These are phyloP conservation scores for Blastomyces percursus DNA, from an alignment of 2,329 filamentous ascomycete species.

Conservation along the genomic window DNA sequence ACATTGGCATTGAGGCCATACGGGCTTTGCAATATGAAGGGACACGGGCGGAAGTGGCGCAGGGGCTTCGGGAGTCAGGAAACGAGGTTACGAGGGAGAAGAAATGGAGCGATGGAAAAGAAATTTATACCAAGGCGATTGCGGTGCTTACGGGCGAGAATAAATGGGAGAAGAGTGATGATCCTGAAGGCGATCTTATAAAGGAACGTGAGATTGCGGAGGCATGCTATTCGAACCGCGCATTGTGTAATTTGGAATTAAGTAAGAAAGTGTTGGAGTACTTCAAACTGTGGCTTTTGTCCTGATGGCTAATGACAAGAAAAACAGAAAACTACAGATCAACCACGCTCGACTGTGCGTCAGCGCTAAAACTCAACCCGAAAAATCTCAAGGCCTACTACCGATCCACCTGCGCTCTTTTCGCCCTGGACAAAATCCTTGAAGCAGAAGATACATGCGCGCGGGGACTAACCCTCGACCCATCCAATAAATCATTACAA, in stretches of 20 bases:
- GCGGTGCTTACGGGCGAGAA: constrained; percentile 57
- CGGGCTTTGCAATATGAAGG: constrained; percentile 90
- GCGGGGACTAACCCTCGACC: constrained; percentile 62
- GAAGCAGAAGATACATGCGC: constrained; percentile 74
- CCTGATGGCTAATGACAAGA: not conserved
- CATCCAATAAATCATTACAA: constrained; percentile 55
- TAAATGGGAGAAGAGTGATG: constrained; percentile 41
- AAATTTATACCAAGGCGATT: constrained; percentile 86
- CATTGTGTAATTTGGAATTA: constrained; percentile 78
- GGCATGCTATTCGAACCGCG: constrained; percentile 72
- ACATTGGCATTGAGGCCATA: constrained; percentile 73
- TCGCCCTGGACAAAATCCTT: constrained; percentile 63
- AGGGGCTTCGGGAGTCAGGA: constrained; percentile 80
- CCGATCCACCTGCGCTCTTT: constrained; percentile 65
- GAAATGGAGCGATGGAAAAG: constrained; percentile 70
- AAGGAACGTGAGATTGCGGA: constrained; percentile 58
- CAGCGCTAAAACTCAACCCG: constrained; percentile 66
- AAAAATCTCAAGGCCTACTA: constrained; percentile 84
- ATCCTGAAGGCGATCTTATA: constrained; percentile 47
- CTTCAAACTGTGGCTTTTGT: not conserved
- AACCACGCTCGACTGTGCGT: constrained; percentile 73
- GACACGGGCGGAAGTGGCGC: constrained; percentile 67
- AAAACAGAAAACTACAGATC: constrained; percentile 66
- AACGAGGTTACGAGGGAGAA: constrained; percentile 74
- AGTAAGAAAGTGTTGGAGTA: constrained; percentile 37